A percentile compares a stretch with the other conserved stretches of the same genome.
Conservation (phyloP, 1,139 yeast genomes). For the Candida gigantensis region DNA sequence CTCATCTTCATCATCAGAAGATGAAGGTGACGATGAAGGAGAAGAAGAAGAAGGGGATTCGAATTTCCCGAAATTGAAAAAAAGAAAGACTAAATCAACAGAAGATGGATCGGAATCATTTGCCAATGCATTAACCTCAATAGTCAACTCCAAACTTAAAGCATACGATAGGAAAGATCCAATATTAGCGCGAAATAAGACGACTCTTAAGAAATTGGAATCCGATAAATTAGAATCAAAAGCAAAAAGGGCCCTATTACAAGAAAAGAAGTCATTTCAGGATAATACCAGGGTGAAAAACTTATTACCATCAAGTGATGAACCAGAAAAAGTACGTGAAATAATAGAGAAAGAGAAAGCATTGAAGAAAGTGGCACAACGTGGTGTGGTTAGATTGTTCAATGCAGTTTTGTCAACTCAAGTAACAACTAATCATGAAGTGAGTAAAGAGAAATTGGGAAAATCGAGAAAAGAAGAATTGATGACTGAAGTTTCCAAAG, state of each 20-base stretch:
- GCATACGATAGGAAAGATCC: constrained; percentile 90
- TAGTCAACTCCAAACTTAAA: constrained; percentile 80
- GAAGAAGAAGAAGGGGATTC: constrained; percentile 35
- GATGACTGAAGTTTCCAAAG: constrained; percentile 82
- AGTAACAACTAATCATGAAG: constrained; percentile 50
- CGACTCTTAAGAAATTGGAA: constrained; percentile 70
- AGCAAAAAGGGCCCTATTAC: constrained; percentile 69
- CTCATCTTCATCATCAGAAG: constrained; percentile 13
- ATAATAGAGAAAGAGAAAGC: constrained; percentile 68
- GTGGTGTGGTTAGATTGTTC: constrained; percentile 89
- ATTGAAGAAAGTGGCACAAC: constrained; percentile 83
- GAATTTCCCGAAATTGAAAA: constrained; percentile 43
- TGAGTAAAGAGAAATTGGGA: constrained; percentile 39
- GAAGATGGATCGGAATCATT: constrained; percentile 75
- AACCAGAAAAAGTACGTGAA: constrained; percentile 48
- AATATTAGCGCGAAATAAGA: constrained; percentile 77
- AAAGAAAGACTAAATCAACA: constrained; percentile 50
- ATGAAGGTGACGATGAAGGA: constrained; percentile 23
- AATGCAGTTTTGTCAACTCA: constrained; percentile 91
- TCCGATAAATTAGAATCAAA: constrained; percentile 80
- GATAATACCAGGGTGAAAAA: constrained; percentile 70
- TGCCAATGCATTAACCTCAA: constrained; percentile 81
- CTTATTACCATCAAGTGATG: constrained; percentile 54
- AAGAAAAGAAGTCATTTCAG: constrained; percentile 68
- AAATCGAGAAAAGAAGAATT: constrained; percentile 56